Conservation (phyloP, 768 basidiomycete genomes). For the Paxillus ammoniavirescens region DNA sequence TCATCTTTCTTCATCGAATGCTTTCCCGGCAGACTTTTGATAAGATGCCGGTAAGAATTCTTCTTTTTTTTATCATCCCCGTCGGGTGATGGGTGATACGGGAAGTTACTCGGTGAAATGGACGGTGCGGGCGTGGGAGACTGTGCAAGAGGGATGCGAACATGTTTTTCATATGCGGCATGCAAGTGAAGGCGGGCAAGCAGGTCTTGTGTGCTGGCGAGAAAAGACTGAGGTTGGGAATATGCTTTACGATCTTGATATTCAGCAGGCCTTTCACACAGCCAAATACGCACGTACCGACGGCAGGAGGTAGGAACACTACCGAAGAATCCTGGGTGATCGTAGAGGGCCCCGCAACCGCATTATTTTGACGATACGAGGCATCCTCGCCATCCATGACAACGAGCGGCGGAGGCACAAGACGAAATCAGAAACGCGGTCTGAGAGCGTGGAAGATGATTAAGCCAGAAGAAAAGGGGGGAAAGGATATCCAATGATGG, state of each 20-base stretch:
- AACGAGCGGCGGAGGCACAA: slow-evolving; percentile 14
- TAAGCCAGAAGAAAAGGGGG: slow-evolving; percentile 17
- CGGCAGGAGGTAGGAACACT: slow-evolving; percentile 31
- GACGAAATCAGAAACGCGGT: slow-evolving; percentile 26
- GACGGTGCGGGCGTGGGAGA: slow-evolving; percentile 22
- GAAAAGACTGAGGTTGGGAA: slow-evolving; percentile 40
- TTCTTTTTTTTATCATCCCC: slow-evolving; percentile 67
- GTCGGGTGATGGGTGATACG: slow-evolving; percentile 56
- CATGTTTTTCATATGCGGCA: slow-evolving; percentile 79
- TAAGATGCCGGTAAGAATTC: slow-evolving; percentile 74
- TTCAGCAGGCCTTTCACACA: slow-evolving; percentile 10
- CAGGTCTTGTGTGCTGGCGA: slow-evolving; percentile 78
- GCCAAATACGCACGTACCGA: slow-evolving; percentile 27
- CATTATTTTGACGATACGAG: slow-evolving; percentile 41
- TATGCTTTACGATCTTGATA: slow-evolving; percentile 19
- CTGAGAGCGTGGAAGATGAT: slow-evolving; percentile 4
- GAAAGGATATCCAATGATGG: background rate
- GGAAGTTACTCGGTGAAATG: slow-evolving; percentile 31
- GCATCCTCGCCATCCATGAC: slow-evolving; percentile 30
- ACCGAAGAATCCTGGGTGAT: slow-evolving; percentile 18
- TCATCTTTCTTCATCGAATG: slow-evolving; percentile 82
- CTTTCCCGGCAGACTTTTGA: slow-evolving; percentile 76
- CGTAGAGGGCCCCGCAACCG: slow-evolving; percentile 63
- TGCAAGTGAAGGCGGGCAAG: slow-evolving; percentile 69
- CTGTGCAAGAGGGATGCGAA: slow-evolving; percentile 49